Percentiles rank a stretch among this genome's conserved stretches.
Evolutionary conservation across 129 eudicot genomes (phyloP).

Genomic region (Tagetes patula): DNA sequence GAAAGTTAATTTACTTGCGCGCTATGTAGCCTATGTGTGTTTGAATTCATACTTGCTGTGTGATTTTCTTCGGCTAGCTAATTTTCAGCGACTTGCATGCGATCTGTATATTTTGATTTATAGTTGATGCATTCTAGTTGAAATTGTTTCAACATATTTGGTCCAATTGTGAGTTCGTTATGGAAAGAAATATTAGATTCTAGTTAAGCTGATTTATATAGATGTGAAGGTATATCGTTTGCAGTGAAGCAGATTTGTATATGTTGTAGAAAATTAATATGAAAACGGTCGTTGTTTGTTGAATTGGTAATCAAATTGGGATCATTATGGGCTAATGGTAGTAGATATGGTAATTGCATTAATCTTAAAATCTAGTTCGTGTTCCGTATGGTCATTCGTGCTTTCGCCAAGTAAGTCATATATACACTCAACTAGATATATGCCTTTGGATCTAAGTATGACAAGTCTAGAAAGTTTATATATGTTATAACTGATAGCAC

Average conservation of each 20-base stretch:
- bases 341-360: conserved; percentile 10
- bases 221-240: not conserved
- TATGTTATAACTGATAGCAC: not conserved
- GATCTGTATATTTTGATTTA: conserved; percentile 7
- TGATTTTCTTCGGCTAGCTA: not conserved
- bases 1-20: not conserved
- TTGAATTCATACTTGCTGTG: not conserved
- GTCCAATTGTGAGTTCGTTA: not conserved
- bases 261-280: not conserved
- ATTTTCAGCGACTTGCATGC: conserved; percentile 3
- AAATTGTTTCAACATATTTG: conserved; percentile 1
- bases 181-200: not conserved
- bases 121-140: conserved; percentile 8
- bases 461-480: conserved; percentile 3
- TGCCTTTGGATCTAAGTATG: not conserved
- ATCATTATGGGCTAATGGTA: not conserved
- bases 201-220: not conserved
- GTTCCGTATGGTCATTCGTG: not conserved
- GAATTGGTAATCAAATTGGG: conserved; percentile 1
- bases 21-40: not conserved
- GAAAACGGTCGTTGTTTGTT: conserved; percentile 1
- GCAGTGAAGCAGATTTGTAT: conserved; percentile 2
- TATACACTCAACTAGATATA: not conserved
- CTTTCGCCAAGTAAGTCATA: not conserved
- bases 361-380: conserved; percentile 13